Percentiles rank a stretch among this genome's conserved stretches.
phyloP scores from a whole-genome alignment of 768 basidiomycete species.

The Roridomyces roridus region DNA sequence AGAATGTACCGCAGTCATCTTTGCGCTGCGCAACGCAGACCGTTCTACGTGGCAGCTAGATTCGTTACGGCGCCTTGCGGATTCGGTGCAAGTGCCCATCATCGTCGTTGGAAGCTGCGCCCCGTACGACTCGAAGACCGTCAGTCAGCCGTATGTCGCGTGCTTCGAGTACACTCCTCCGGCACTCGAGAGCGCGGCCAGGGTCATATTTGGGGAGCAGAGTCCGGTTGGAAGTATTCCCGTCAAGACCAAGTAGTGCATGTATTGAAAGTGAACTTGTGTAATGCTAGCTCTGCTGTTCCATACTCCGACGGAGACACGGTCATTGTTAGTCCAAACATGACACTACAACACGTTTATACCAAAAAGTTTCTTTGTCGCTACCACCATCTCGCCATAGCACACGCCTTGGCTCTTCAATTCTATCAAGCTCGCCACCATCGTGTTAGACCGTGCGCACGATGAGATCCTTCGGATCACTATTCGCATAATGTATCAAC shows the following conservation, averaged over 20 bases:
- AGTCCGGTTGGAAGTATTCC: slow-evolving; percentile 12
- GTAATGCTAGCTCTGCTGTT: no score
- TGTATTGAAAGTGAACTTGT: slow-evolving; percentile 1
- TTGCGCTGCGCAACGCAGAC: slow-evolving; percentile 65
- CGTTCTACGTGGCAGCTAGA: slow-evolving; percentile 58
- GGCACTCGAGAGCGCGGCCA: slow-evolving; percentile 52
- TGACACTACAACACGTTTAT: no score
- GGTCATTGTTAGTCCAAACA: no score
- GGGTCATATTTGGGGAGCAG: slow-evolving; percentile 48
- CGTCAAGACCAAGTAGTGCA: neutral
- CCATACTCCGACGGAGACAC: no score
- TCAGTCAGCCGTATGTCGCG: slow-evolving; percentile 45
- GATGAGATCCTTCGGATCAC: no score
- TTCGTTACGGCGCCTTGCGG: slow-evolving; percentile 38
- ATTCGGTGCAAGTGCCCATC: slow-evolving; percentile 35
- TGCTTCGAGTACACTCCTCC: slow-evolving; percentile 66
- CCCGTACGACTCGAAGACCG: slow-evolving; percentile 64
- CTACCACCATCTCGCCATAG: no score
- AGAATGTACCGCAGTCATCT: slow-evolving; percentile 45
- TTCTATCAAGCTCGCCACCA: no score
- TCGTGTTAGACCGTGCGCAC: no score
- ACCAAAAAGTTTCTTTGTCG: no score
- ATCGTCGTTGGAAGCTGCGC: slow-evolving; percentile 65
- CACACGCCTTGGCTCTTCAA: no score
- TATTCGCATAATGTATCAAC: no score